Evolutionary conservation across 2,329 filamentous ascomycete species (phyloP).

Genomic region (Fusarium proliferatum): DNA sequence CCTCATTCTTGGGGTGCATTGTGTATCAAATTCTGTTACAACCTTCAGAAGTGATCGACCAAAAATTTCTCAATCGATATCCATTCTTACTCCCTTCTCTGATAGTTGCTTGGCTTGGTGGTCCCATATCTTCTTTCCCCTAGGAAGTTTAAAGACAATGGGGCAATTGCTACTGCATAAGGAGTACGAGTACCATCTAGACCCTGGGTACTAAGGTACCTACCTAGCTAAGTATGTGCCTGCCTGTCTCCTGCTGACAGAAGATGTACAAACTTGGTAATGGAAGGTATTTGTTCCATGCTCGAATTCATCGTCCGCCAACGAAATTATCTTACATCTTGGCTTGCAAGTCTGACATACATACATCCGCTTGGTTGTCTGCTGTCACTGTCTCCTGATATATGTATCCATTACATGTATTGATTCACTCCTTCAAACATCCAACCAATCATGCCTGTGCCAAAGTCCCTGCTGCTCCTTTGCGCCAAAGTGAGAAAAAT

Average conservation of each 20-base stretch:
- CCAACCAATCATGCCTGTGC: slow-evolving; percentile 23
- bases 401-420: slow-evolving; percentile 25
- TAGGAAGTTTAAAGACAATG: slow-evolving; percentile 10
- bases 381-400: slow-evolving; percentile 36
- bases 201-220: neutral
- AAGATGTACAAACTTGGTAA: neutral
- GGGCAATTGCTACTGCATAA: slow-evolving; percentile 10
- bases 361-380: slow-evolving; percentile 12
- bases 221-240: neutral
- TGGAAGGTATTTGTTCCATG: neutral
- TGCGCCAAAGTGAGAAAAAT: slow-evolving; percentile 23
- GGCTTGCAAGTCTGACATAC: slow-evolving; percentile 27
- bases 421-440: slow-evolving; percentile 29
- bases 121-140: slow-evolving; percentile 12
- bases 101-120: slow-evolving; percentile 28
- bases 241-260: neutral
- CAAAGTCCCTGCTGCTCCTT: slow-evolving; percentile 19
- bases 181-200: neutral
- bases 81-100: slow-evolving; percentile 15
- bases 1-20: neutral
- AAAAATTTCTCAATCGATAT: neutral
- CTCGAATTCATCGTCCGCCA: neutral
- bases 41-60: slow-evolving; percentile 21
- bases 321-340: slow-evolving; percentile 3
- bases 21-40: slow-evolving; percentile 10